phyloP scores from a whole-genome alignment of 345 rosid species.

The Aquilaria yunnanensis region DNA sequence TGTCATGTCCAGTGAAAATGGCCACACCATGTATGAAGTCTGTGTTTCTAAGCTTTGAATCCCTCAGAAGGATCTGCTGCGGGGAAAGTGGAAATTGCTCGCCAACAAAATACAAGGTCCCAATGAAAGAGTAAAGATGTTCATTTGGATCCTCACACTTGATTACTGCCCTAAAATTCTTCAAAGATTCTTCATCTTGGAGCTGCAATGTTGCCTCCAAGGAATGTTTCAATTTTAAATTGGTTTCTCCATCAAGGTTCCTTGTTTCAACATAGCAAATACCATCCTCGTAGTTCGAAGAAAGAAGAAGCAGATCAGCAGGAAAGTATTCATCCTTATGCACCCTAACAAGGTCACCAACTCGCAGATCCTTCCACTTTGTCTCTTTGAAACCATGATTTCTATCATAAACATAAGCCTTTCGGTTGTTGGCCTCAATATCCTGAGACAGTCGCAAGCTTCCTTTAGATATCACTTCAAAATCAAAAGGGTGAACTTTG shows the following conservation, averaged over 20 bases:
- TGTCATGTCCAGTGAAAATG: slow-evolving; percentile 76
- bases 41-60: slow-evolving; percentile 67
- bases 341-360: slow-evolving; percentile 47
- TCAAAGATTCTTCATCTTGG: slow-evolving; percentile 30
- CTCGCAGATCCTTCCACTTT: slow-evolving; percentile 46
- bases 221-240: slow-evolving; percentile 64
- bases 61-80: slow-evolving; percentile 68
- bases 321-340: slow-evolving; percentile 45
- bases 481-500: not conserved
- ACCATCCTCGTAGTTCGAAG: slow-evolving; percentile 51
- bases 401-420: slow-evolving; percentile 24
- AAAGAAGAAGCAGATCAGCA: slow-evolving; percentile 53
- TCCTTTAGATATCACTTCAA: not conserved
- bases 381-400: slow-evolving; percentile 21
- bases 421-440: slow-evolving; percentile 50
- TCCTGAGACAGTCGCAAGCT: slow-evolving; percentile 38
- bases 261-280: slow-evolving; percentile 54
- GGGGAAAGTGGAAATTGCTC: slow-evolving; percentile 47
- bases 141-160: slow-evolving; percentile 84
- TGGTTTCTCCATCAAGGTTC: slow-evolving; percentile 68
- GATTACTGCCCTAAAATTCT: slow-evolving; percentile 33
- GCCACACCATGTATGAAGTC: slow-evolving; percentile 57
- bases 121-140: slow-evolving; percentile 57
- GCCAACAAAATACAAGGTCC: slow-evolving; percentile 36
- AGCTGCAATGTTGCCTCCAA: slow-evolving; percentile 44